Base-by-base conservation (phyloP, 352 stramenopile genomes). In the Globisporangium cylindrosporum region DNA sequence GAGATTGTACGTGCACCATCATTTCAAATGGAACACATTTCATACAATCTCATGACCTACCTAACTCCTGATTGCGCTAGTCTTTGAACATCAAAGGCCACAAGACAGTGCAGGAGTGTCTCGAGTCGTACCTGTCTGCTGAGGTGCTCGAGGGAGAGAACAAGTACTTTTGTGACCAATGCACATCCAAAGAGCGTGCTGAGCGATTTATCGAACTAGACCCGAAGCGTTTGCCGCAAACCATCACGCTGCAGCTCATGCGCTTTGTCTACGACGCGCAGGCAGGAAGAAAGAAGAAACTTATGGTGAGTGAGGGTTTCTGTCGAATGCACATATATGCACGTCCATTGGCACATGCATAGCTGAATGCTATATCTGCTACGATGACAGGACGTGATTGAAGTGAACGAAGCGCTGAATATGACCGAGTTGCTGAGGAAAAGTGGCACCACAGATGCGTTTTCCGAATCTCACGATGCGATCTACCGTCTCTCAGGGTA, bases 41-140 rank as follows among this genome's bases (percentile, higher is more conserved):
- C 32, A 18, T 46, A 5, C 8, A 49, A n/a, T 48, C 41, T 5
- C 36, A 43, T 43, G 32, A 48, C 41, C 6, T n/a, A 49, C 41
- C 43, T 24, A 24, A 22, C 18, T 24, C 6, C 18, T 51, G 18
- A 51, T 22, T 51, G 43, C 18, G 43, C 43, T 51, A 90, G 81
- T 93, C 89, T 38, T 73, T 97, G 8, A 90, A 95, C 61, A 93
- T 97, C 62, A 94, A 91, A 70, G 88, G 87, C 18, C 79, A 94
- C 66, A 82, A 88, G 59, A 91, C 66, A 0, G 74, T 97, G 34
- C 73, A 90, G 18, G 73, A 88, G 56, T 93, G 84, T 53, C 80
- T 93, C 43, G 71, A 77, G 68, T 89, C 84, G 36, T 95, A 95
- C 66, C 62, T 93, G 43, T 82, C 82, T 4, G 70, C 80, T 0